Percentiles rank a stretch among this genome's conserved stretches.
Evolutionary conservation across 1,139 yeast species (phyloP).

Genomic region (Ogataea hybrid): DNA sequence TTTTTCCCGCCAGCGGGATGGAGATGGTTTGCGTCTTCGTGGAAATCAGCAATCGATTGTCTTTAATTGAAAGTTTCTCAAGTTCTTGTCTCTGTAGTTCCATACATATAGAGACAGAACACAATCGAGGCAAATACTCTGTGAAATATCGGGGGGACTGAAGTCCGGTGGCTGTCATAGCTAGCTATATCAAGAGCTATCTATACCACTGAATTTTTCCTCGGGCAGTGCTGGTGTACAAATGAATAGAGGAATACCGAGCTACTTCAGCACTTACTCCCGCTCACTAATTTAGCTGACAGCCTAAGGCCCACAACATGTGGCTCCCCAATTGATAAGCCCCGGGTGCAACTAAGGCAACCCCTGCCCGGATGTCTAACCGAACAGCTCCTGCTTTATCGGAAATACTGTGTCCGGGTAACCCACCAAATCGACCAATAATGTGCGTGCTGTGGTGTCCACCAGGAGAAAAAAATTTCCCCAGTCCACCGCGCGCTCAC

Average conservation of each 20-base stretch:
- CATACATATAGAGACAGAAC: conserved; percentile 21
- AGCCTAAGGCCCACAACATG: not conserved
- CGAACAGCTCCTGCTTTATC: conserved; percentile 4
- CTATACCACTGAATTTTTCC: conserved; percentile 1
- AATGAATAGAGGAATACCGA: not conserved
- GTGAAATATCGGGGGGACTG: conserved; percentile 10
- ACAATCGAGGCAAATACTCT: conserved; percentile 25
- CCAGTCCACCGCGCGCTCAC: conserved; percentile 2
- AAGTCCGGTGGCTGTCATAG: not conserved
- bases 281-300: too few species aligned
- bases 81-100: conserved; percentile 6
- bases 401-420: conserved; percentile 10
- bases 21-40: not conserved
- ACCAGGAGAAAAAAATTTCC: conserved; percentile 10
- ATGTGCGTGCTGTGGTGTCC: conserved; percentile 11
- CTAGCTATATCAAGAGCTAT: not conserved
- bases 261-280: too few species aligned
- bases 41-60: not conserved
- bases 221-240: conserved; percentile 7
- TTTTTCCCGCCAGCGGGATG: conserved; percentile 7
- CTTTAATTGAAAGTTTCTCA: not conserved
- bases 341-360: not conserved
- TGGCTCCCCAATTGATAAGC: not conserved
- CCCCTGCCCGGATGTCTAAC: not conserved
- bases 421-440: conserved; percentile 6